Base-by-base conservation (phyloP, 768 basidiomycete species). In the Ramaria sp. region DNA sequence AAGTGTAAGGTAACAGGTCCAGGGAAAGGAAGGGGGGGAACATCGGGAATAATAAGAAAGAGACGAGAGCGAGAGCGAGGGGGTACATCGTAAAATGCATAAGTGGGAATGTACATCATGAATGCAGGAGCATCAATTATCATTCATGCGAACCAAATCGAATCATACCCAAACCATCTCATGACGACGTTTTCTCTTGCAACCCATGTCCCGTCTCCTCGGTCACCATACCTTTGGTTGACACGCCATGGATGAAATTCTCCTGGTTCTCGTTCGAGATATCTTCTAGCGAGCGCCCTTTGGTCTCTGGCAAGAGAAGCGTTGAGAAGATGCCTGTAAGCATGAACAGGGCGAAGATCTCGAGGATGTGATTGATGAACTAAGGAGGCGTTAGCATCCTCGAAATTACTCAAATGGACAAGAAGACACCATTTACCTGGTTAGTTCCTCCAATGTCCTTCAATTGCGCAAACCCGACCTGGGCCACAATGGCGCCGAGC, bases 301-400 rank as follows among this genome's bases (percentile, higher is more conserved):
- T 92, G 47, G 91, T 91, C 72, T 92, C 91, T 37, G 86, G 86
- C 11, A 92, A 66, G 13, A 91, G 77, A 15, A 90, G 70, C 0
- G 89, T 91, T 7, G 91, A 89, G 72, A 83, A 78, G 59, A 91
- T 75, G 46, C 90, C 90, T 1, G 86, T 90, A 55, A 90, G 68
- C 89, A 90, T 92, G 75, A 91, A 91, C 55, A 88, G 70, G 12
- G 88, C 88, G 60, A 91, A 88, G 54, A 92, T 80, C 70, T 91
- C 79, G 51, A 92, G 72, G 51, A 67, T 61, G 59, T 63, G 55
- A 11, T 57, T 57, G 20, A 57, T 37, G 45, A 49, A 57, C 47
- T 54, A 13, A 4, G 17, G 39, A 61, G 19, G 60, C 83, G 34
- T 9, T 59, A 59, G 86, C 85, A 89, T 83, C 68, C 57, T 87